phyloP scores from a whole-genome alignment of 148 eudicot species.

The Dysphania ambrosioides region DNA sequence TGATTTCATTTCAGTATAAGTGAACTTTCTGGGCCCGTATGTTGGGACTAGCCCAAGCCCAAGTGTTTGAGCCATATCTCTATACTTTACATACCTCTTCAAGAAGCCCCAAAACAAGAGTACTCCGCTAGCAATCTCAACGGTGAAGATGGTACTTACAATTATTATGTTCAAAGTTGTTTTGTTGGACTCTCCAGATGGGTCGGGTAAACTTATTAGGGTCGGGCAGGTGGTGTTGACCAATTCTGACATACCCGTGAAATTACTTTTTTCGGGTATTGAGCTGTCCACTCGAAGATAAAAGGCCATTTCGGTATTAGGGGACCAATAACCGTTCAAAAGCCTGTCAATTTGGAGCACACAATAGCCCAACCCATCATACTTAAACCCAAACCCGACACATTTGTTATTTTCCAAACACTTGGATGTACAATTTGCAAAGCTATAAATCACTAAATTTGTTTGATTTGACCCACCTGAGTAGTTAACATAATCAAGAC shows the following conservation, averaged over 20 bases:
- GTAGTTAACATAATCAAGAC: slow-evolving; percentile 65
- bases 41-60: slow-evolving; percentile 70
- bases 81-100: slow-evolving; percentile 72
- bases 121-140: slow-evolving; percentile 61
- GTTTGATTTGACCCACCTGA: slow-evolving; percentile 41
- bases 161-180: slow-evolving; percentile 59
- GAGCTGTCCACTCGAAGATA: slow-evolving; percentile 52
- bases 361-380: slow-evolving; percentile 55
- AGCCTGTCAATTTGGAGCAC: slow-evolving; percentile 42
- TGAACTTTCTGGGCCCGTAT: slow-evolving; percentile 70
- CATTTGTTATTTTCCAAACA: slow-evolving; percentile 45
- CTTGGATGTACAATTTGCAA: slow-evolving; percentile 32
- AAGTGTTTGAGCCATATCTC: slow-evolving; percentile 85
- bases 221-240: slow-evolving; percentile 63
- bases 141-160: slow-evolving; percentile 42
- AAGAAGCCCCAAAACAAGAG: slow-evolving; percentile 69
- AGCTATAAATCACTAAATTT: slow-evolving; percentile 14
- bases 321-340: slow-evolving; percentile 60
- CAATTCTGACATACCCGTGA: slow-evolving; percentile 60
- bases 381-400: slow-evolving; percentile 61
- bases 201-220: slow-evolving; percentile 47
- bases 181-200: slow-evolving; percentile 47
- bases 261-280: slow-evolving; percentile 39
- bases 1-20: slow-evolving; percentile 47
- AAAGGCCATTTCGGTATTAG: slow-evolving; percentile 41